Conservation (phyloP, 78 protist species). For the Acrasis kona region DNA sequence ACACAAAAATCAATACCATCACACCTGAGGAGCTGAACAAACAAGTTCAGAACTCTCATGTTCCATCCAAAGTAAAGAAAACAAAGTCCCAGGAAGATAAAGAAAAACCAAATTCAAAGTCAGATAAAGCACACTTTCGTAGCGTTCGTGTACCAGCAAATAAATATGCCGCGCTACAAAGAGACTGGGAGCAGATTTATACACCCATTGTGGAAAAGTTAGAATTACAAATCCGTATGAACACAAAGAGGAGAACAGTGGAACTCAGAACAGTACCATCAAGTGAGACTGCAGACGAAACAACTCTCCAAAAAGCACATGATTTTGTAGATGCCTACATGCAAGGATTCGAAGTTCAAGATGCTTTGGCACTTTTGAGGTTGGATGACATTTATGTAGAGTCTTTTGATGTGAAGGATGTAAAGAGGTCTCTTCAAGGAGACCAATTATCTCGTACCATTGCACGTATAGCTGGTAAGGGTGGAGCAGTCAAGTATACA, state of each 20-base stretch:
- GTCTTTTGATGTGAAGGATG: constrained; percentile 88
- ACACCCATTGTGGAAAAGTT: constrained; percentile 90
- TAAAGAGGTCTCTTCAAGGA: constrained; percentile 79
- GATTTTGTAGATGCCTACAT: constrained; percentile 90
- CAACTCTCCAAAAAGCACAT: constrained; percentile 77
- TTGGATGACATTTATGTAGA: constrained; percentile 96
- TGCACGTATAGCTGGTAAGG: constrained; percentile 97
- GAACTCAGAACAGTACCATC: constrained; percentile 69
- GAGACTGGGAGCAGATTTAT: constrained; percentile 80
- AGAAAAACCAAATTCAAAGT: too few relatives aligned
- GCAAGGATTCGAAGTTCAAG: constrained; percentile 89
- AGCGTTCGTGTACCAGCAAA: constrained; percentile 64
- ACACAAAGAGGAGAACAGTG: constrained; percentile 58
- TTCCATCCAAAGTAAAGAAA: too few relatives aligned
- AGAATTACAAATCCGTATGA: constrained; percentile 85
- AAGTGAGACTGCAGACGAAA: constrained; percentile 46
- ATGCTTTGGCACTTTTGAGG: constrained; percentile 93
- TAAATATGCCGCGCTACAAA: constrained; percentile 79
- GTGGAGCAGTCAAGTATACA: constrained; percentile 88
- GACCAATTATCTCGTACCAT: constrained; percentile 93
- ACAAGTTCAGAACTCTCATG: too few relatives aligned
- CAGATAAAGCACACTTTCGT: too few relatives aligned
- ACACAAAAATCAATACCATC: too few relatives aligned
- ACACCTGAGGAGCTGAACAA: too few relatives aligned
- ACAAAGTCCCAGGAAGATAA: too few relatives aligned